phyloP scores from a whole-genome alignment of 2,329 filamentous ascomycete species.

The Chaetomium sp. region DNA sequence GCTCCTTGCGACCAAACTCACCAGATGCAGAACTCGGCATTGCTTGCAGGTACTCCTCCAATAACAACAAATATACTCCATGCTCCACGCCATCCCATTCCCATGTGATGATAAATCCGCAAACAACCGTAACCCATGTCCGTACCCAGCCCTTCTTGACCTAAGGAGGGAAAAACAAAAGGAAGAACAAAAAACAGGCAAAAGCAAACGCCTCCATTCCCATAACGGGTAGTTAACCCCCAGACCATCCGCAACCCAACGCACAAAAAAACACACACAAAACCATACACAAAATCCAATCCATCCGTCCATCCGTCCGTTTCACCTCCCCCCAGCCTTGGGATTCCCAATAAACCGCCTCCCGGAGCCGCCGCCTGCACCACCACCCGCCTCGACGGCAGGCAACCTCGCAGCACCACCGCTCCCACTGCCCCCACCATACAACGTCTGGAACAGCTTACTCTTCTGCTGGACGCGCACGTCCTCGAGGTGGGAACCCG shows the following conservation, averaged over 20 bases:
- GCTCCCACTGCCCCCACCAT: conserved; percentile 52
- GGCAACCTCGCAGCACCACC: conserved; percentile 17
- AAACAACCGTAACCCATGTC: neutral
- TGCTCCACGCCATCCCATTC: neutral
- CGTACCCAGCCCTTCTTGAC: neutral
- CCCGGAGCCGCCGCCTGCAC: neutral
- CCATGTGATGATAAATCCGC: neutral
- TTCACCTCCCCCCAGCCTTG: neutral
- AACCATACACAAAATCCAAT: neutral
- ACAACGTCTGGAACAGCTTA: conserved; percentile 79
- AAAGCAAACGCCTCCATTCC: neutral
- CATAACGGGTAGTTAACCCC: too few species aligned
- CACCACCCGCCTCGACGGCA: neutral
- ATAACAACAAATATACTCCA: neutral
- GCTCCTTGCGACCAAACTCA: neutral
- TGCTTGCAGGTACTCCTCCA: neutral
- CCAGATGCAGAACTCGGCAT: neutral
- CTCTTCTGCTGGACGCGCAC: conserved; percentile 79
- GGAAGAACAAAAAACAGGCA: too few species aligned
- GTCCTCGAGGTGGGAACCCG: conserved; percentile 73
- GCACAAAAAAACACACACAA: too few species aligned
- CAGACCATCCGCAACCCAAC: too few species aligned
- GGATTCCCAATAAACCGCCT: neutral
- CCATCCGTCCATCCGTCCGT: too few species aligned
- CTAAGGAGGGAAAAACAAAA: neutral